These are phyloP conservation scores for Beauveria asiatica DNA, from an alignment of 2,329 filamentous ascomycete species.

Conservation along the genomic window DNA sequence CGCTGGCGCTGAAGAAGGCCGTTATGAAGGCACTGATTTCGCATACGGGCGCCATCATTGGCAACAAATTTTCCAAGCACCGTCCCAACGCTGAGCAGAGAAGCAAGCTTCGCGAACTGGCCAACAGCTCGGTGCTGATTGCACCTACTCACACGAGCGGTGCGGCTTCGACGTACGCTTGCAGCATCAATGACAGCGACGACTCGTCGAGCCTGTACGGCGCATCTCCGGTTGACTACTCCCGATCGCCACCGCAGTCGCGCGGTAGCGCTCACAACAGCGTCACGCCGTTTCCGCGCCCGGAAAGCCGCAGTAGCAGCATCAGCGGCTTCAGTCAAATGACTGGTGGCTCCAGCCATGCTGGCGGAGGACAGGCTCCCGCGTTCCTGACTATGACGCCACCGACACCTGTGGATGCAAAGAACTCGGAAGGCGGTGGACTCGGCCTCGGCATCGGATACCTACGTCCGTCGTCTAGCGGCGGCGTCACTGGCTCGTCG, in stretches of 20 bases:
- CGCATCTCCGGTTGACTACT: slow-evolving; percentile 47
- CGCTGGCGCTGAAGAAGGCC: slow-evolving; percentile 85
- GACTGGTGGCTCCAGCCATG: slow-evolving; percentile 22
- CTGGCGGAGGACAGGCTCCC: slow-evolving; percentile 23
- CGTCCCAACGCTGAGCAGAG: slow-evolving; percentile 73
- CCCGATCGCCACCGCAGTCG: slow-evolving; percentile 48
- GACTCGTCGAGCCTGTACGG: slow-evolving; percentile 49
- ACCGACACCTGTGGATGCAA: slow-evolving; percentile 31
- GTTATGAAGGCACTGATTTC: slow-evolving; percentile 90
- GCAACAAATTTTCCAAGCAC: slow-evolving; percentile 92
- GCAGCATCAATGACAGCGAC: slow-evolving; percentile 43
- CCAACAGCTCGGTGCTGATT: slow-evolving; percentile 64
- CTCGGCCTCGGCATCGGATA: slow-evolving; percentile 23
- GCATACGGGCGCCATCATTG: slow-evolving; percentile 91
- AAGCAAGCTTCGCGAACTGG: slow-evolving; percentile 71
- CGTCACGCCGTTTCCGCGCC: slow-evolving; percentile 35
- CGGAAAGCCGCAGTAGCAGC: slow-evolving; percentile 45
- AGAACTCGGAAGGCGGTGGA: slow-evolving; percentile 12
- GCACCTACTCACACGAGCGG: slow-evolving; percentile 30
- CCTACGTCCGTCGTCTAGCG: slow-evolving; percentile 25
- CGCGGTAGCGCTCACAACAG: slow-evolving; percentile 40
- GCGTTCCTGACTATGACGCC: slow-evolving; percentile 40
- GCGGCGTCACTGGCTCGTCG: slow-evolving; percentile 18
- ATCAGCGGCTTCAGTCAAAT: slow-evolving; percentile 36
- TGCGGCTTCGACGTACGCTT: slow-evolving; percentile 25